Base-by-base conservation (phyloP, 345 rosid species). In the Pseudoturritis turrita region DNA sequence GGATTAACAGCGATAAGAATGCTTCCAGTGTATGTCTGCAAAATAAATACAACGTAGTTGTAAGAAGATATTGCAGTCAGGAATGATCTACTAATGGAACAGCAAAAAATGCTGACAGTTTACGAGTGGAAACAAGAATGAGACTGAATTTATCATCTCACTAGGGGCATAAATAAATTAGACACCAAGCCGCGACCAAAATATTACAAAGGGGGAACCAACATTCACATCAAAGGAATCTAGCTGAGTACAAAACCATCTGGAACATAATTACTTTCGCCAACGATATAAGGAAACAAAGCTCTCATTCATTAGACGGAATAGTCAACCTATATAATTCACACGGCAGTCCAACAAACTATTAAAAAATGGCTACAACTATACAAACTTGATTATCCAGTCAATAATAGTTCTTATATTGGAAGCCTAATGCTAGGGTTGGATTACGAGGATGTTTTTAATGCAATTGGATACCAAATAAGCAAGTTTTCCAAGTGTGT, bases 1-100 rank as follows among this genome's bases (percentile, higher is more conserved):
- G 99, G 99, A 79, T 95, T 95, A 45, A 95, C 96, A 58, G 99
- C 99, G 54, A 91, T 95, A 83, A 95, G 84, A 77, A 95, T 95
- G 87, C 96, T 89, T 69, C 99, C 99, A 5, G 99, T 91, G 83
- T 95, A 95, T 26, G 99, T 95, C 99, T 95, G 70, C 51, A 59
- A 74, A 64, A 72, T 19, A 65, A 62, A 69, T 55, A 25, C 12
- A 41, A 3, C 19, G 56, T 57, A 54, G 21, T 19, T 25, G 33
- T 35, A 21, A 29, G 47, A 52, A 70, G 61, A 15, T 31, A 65
- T 31, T 22, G 66, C 52, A 43, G 43, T 10, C n/a, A 22, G 37
- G 68, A 53, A 37, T 11, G 25, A 63, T 53, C 45, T 11, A 65
- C 13, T 28, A 62, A 59, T 59, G 41, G 53, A 65, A 37, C 19